These are phyloP conservation scores for Obelidium mucronatum DNA, from an alignment of 192 early-diverging fungal species.

Conservation along the genomic window DNA sequence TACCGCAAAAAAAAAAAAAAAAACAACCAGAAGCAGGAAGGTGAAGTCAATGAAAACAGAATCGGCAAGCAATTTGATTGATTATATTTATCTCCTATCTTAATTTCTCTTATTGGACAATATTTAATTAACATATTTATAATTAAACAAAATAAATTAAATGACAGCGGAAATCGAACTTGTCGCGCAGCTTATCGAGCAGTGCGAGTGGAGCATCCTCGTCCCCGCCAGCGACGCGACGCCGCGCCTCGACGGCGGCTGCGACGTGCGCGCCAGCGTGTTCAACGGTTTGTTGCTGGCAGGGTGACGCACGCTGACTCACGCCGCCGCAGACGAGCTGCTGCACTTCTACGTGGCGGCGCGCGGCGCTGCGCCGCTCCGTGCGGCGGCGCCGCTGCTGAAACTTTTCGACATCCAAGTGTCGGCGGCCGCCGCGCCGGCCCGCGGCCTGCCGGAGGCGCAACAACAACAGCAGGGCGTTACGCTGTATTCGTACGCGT, in stretches of 20 bases:
- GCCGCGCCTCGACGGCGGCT: background rate
- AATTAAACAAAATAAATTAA: too few relatives aligned
- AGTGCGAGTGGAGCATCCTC: slow-evolving; percentile 2
- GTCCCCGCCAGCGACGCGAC: slow-evolving; percentile 14
- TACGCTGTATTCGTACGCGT: background rate
- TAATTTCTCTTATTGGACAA: too few relatives aligned
- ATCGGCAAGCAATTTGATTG: too few relatives aligned
- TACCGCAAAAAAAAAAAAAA: too few relatives aligned
- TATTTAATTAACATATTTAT: too few relatives aligned
- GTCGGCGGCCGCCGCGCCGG: slow-evolving; percentile 4
- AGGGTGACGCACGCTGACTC: background rate
- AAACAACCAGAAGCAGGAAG: too few relatives aligned
- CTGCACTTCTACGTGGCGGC: slow-evolving; percentile 19
- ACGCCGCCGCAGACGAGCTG: slow-evolving; percentile 14
- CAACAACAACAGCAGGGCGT: background rate
- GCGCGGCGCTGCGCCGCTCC: background rate
- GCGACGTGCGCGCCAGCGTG: background rate
- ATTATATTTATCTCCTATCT: too few relatives aligned
- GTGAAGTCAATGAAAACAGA: too few relatives aligned
- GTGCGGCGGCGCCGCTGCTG: background rate
- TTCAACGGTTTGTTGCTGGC: background rate
- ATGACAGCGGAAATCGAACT: too few relatives aligned
- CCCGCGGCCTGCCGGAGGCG: background rate
- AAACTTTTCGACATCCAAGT: slow-evolving; percentile 9
- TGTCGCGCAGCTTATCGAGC: background rate